These are phyloP conservation scores for Pythium rishiriense DNA, from an alignment of 352 stramenopile species.

Conservation along the genomic window DNA sequence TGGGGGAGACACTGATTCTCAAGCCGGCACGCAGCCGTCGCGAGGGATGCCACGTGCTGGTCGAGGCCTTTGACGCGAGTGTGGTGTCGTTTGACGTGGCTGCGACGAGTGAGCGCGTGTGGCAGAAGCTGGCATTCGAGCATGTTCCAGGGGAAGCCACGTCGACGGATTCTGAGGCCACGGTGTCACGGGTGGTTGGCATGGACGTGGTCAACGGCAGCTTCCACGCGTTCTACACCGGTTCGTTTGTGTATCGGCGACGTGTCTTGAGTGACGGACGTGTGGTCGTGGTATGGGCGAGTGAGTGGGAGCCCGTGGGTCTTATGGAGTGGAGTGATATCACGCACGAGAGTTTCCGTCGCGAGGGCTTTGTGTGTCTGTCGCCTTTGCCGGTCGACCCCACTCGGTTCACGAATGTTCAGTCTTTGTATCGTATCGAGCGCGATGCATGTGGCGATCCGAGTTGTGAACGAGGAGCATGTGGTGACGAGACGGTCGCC, in stretches of 20 bases:
- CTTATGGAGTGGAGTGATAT: not conserved
- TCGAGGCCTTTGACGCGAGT: slow-evolving; percentile 5
- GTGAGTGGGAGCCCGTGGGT: slow-evolving; percentile 5
- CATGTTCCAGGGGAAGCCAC: not conserved
- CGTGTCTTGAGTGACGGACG: not conserved
- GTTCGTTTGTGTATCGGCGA: slow-evolving; percentile 6
- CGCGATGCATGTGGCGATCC: slow-evolving; percentile 11
- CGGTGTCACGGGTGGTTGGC: not conserved
- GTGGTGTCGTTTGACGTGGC: slow-evolving; percentile 2
- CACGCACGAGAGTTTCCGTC: slow-evolving; percentile 12
- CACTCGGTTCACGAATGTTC: not conserved
- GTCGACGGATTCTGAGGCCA: not conserved
- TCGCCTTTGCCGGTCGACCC: not conserved
- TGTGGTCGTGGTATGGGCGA: slow-evolving; percentile 12
- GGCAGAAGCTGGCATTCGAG: slow-evolving; percentile 8
- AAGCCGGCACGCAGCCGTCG: not conserved
- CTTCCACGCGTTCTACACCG: slow-evolving; percentile 3
- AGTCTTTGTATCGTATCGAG: slow-evolving; percentile 17
- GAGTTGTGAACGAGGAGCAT: not conserved
- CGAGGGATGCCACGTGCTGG: not conserved
- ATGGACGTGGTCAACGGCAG: slow-evolving; percentile 13
- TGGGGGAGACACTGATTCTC: not conserved
- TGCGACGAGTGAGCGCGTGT: slow-evolving; percentile 3
- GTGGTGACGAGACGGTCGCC: slow-evolving; percentile 4
- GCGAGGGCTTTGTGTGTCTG: slow-evolving; percentile 12